phyloP scores from a whole-genome alignment of 768 basidiomycete species.

The Trametes cubensis region DNA sequence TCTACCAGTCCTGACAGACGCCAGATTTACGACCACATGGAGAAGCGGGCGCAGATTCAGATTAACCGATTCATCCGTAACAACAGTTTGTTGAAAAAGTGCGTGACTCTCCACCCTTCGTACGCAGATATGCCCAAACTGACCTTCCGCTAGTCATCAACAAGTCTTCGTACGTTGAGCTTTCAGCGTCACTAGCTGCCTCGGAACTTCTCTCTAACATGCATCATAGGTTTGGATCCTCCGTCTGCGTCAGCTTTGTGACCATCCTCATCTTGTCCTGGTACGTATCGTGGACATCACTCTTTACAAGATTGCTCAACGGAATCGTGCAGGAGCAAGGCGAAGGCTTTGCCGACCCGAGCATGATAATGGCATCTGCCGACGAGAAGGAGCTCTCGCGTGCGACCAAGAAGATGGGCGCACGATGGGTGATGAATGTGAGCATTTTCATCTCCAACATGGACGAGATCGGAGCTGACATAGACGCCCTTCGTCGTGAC shows the following conservation, averaged over 20 bases:
- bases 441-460: neutral
- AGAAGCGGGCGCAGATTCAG: slow-evolving; percentile 54
- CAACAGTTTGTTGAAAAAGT: slow-evolving; percentile 75
- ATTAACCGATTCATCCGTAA: slow-evolving; percentile 63
- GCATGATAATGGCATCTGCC: slow-evolving; percentile 48
- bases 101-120: slow-evolving; percentile 27
- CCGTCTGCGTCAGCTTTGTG: slow-evolving; percentile 72
- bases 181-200: too few relatives aligned
- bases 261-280: slow-evolving; percentile 71
- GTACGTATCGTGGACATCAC: slow-evolving; percentile 36
- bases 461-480: neutral
- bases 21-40: slow-evolving; percentile 61
- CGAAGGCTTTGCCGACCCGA: slow-evolving; percentile 54
- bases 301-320: neutral
- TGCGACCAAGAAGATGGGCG: slow-evolving; percentile 49
- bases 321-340: slow-evolving; percentile 39
- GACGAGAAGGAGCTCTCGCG: slow-evolving; percentile 60
- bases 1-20: neutral
- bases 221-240: slow-evolving; percentile 64
- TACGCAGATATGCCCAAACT: neutral
- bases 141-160: slow-evolving; percentile 42
- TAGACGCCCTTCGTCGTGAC: neutral
- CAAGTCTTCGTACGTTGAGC: slow-evolving; percentile 44
- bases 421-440: slow-evolving; percentile 41
- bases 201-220: neutral